phyloP scores from a whole-genome alignment of 352 stramenopile genomes.

The Phytopythium sindhum region DNA sequence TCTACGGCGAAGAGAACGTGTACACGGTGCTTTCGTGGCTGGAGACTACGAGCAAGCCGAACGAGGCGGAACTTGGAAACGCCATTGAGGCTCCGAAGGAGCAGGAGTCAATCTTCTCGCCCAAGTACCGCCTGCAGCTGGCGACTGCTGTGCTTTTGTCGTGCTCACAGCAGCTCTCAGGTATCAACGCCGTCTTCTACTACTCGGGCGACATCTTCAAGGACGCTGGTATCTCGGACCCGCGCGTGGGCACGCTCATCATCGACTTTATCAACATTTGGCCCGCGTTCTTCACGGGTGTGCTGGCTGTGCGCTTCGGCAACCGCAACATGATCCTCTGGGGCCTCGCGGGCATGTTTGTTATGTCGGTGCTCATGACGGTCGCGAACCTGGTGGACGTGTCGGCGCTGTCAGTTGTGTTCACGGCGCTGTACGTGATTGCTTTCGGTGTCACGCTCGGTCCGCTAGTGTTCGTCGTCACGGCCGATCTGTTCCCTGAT shows the following conservation, averaged over 20 bases:
- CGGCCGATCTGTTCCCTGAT: constrained; percentile 51
- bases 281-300: neutral
- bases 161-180: constrained; percentile 41
- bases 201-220: constrained; percentile 31
- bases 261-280: constrained; percentile 2
- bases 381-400: constrained; percentile 23
- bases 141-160: constrained; percentile 32
- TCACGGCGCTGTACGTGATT: constrained; percentile 11
- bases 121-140: constrained; percentile 32
- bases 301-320: neutral
- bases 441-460: neutral
- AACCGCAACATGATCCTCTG: neutral
- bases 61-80: constrained; percentile 12
- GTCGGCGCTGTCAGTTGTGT: constrained; percentile 17
- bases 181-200: constrained; percentile 50
- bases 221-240: constrained; percentile 39
- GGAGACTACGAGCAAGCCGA: constrained; percentile 15
- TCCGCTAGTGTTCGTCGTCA: constrained; percentile 46
- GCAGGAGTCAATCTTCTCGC: constrained; percentile 15
- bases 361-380: constrained; percentile 21
- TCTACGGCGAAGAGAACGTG: constrained; percentile 25
- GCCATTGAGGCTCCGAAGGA: constrained; percentile 13
- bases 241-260: constrained; percentile 21
- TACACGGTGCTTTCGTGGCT: constrained; percentile 9
- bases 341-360: constrained; percentile 13